A percentile compares a stretch with the other conserved stretches of the same genome.
These are phyloP conservation scores for Cryphonectria parasitica DNA, from an alignment of 2,329 filamentous ascomycete genomes.

Conservation along the genomic window DNA sequence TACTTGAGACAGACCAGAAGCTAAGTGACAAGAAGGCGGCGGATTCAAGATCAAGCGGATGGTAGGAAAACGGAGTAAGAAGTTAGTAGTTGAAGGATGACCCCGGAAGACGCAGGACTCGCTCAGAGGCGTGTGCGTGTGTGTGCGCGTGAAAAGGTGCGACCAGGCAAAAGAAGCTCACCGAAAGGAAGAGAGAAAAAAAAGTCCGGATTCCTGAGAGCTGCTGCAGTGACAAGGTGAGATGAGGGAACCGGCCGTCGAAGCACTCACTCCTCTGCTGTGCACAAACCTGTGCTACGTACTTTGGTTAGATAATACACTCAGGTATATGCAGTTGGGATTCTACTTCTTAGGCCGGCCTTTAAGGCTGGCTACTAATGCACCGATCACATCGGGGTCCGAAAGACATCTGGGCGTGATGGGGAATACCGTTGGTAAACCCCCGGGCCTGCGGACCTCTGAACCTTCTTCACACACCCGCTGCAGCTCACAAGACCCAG, in stretches of 20 bases:
- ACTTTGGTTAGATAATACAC: neutral
- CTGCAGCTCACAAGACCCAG: neutral
- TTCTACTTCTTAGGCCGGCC: neutral
- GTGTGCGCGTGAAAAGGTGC: neutral
- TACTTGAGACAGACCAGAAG: conserved; percentile 22
- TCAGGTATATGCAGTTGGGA: neutral
- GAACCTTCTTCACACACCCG: neutral
- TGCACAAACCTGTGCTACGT: conserved; percentile 16
- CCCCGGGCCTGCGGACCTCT: neutral
- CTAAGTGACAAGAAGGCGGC: neutral
- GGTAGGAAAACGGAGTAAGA: neutral
- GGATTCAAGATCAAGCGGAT: neutral
- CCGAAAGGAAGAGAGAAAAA: neutral
- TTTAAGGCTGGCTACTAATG: neutral
- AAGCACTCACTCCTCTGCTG: neutral
- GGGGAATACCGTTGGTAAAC: conserved; percentile 11
- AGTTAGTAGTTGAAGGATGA: neutral
- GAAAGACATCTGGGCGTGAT: conserved; percentile 3
- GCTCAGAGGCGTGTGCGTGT: neutral
- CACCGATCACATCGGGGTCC: conserved; percentile 7
- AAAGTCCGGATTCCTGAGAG: neutral
- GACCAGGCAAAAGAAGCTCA: neutral
- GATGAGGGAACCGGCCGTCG: neutral
- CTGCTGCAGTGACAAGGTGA: neutral
- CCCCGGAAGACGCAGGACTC: neutral